These are phyloP conservation scores for Kodamaea plutei DNA, from an alignment of 1,139 yeast species.

Conservation along the genomic window DNA sequence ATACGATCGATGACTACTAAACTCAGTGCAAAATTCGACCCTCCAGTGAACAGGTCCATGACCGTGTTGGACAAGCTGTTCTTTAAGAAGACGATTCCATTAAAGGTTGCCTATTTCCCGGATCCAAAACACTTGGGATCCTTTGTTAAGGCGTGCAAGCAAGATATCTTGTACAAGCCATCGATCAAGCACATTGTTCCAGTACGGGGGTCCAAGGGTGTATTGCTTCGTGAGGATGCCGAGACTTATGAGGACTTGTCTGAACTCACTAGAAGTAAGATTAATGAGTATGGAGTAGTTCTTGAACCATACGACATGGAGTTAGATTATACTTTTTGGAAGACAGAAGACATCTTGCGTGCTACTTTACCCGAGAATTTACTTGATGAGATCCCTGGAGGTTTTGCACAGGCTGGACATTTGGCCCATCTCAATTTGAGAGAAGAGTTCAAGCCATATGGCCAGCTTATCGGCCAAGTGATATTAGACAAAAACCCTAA, in stretches of 20 bases:
- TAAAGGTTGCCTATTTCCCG: constrained; percentile 66
- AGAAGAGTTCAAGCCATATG: constrained; percentile 82
- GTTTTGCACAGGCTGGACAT: constrained; percentile 94
- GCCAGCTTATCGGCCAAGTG: constrained; percentile 79
- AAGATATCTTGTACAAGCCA: constrained; percentile 59
- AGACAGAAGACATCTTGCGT: constrained; percentile 75
- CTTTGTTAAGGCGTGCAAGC: constrained; percentile 49
- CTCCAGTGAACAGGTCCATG: constrained; percentile 72
- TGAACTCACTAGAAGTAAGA: constrained; percentile 35
- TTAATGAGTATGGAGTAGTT: constrained; percentile 44
- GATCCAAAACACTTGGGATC: constrained; percentile 59
- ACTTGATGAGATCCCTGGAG: constrained; percentile 75
- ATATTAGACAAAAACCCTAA: constrained; percentile 80
- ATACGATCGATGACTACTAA: constrained; percentile 4
- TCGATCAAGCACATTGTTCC: constrained; percentile 63
- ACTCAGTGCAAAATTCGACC: constrained; percentile 33
- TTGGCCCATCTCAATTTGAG: constrained; percentile 88
- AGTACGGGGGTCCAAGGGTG: constrained; percentile 51
- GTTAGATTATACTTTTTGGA: constrained; percentile 79
- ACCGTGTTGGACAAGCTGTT: constrained; percentile 57
- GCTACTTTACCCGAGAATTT: constrained; percentile 73
- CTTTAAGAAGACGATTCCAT: constrained; percentile 52
- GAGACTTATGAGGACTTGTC: constrained; percentile 40
- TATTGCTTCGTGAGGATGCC: constrained; percentile 56
- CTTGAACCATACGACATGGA: constrained; percentile 52